Percentiles rank a stretch among this genome's conserved stretches.
These are phyloP conservation scores for Cordia subcordata DNA, from an alignment of 257 asterid genomes.

Conservation along the genomic window DNA sequence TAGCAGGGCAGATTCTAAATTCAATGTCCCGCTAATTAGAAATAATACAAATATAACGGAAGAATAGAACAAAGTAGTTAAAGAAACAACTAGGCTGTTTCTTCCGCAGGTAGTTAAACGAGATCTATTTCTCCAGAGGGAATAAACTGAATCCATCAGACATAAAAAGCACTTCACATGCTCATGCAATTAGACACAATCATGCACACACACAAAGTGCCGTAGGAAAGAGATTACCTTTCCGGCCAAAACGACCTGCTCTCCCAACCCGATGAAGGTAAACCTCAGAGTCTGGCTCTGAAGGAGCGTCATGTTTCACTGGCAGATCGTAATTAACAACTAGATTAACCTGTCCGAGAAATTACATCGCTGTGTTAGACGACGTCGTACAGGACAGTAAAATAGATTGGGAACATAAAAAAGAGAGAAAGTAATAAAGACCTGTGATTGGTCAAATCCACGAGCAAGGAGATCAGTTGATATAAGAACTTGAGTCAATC, in stretches of 20 bases:
- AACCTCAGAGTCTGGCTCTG: slow-evolving; percentile 82
- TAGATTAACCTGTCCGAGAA: slow-evolving; percentile 70
- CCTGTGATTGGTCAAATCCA: slow-evolving; percentile 94
- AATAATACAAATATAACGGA: too few relatives aligned
- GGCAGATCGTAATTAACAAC: slow-evolving; percentile 91
- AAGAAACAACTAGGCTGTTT: too few relatives aligned
- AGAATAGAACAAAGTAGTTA: too few relatives aligned
- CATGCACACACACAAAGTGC: not conserved
- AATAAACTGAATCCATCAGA: too few relatives aligned
- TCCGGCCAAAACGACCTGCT: slow-evolving; percentile 99
- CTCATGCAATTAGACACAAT: not conserved
- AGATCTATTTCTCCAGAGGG: too few relatives aligned
- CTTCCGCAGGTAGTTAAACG: too few relatives aligned
- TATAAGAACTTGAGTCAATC: slow-evolving; percentile 84
- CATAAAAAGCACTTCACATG: not conserved
- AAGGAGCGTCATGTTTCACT: slow-evolving; percentile 27
- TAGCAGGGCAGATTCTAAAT: too few relatives aligned
- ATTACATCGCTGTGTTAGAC: not conserved
- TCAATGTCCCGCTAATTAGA: too few relatives aligned
- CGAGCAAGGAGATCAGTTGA: slow-evolving; percentile 94
- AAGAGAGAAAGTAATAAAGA: slow-evolving; percentile 13
- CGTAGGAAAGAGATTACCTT: slow-evolving; percentile 39
- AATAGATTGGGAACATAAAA: not conserved
- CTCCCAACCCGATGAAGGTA: slow-evolving; percentile 95
- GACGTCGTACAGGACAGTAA: not conserved